phyloP scores from a whole-genome alignment of 495 filamentous ascomycete genomes.

The Aspergillus avenaceus region DNA sequence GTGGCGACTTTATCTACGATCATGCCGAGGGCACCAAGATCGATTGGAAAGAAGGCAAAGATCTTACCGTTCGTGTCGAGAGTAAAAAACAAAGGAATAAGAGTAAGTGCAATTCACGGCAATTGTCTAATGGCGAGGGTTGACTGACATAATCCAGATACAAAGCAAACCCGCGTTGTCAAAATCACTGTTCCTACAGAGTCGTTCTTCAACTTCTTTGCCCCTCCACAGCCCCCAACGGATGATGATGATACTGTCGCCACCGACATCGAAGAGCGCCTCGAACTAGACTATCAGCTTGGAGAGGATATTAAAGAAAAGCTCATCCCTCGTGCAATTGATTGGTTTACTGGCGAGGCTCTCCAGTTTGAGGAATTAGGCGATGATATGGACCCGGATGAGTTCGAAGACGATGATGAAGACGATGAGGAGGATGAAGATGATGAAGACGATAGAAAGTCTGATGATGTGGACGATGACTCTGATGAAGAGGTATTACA shows the following conservation, averaged over 20 bases:
- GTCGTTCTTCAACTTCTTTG: slow-evolving; percentile 99
- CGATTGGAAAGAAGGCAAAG: slow-evolving; percentile 90
- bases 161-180: slow-evolving; percentile 96
- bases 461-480: slow-evolving; percentile 60
- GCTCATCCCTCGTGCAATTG: slow-evolving; percentile 95
- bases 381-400: slow-evolving; percentile 79
- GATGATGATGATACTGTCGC: slow-evolving; percentile 73
- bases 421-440: slow-evolving; percentile 82
- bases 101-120: slow-evolving; percentile 57
- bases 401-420: slow-evolving; percentile 91
- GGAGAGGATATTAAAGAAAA: slow-evolving; percentile 99
- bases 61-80: slow-evolving; percentile 90
- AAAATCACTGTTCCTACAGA: slow-evolving; percentile 98
- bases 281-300: slow-evolving; percentile 98
- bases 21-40: slow-evolving; percentile 98
- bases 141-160: slow-evolving; percentile 56
- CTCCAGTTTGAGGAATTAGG: slow-evolving; percentile 94
- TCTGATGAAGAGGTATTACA: slow-evolving; percentile 95
- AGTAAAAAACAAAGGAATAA: slow-evolving; percentile 99
- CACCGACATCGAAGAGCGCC: slow-evolving; percentile 91
- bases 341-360: slow-evolving; percentile 99
- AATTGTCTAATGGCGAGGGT: not conserved
- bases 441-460: slow-evolving; percentile 54
- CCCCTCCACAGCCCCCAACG: slow-evolving; percentile 80
- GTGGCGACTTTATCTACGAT: slow-evolving; percentile 99